Base-by-base conservation (phyloP, 2,329 filamentous ascomycete genomes). In the Botrytis sinoallii region DNA sequence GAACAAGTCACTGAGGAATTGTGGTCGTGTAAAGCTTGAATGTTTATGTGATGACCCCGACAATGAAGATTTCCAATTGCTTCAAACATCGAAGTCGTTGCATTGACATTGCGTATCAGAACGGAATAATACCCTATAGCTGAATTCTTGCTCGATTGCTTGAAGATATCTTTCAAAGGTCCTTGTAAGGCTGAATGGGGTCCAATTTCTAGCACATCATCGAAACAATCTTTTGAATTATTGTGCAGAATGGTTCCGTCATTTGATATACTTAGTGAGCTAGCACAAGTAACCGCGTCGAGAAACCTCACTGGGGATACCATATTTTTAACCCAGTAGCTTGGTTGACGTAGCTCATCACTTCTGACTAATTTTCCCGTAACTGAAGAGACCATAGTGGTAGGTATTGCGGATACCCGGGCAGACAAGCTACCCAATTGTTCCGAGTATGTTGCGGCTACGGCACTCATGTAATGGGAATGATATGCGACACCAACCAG, bases 301-400 rank as follows among this genome's bases (percentile, higher is more conserved):
- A 63, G 52, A 73, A 85, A 87, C 14, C 81, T 79, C 14, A 87
- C 85, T 1, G 82, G 82, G 2, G 82, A 83, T 1, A 83, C 79
- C 77, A 87, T 78, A 72, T 87, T 87, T 5, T 79, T 74, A 3
- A 81, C 79, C 85, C 85, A 87, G 75, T 87, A 87, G 0, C 76
- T 65, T 1, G 78, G 75, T n/a, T 66, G n/a, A 40, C 7, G 22
- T 16, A 72, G 57, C 38, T 67, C 48, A 32, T 66, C 18, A 35
- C 32, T 12, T n/a, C 40, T 22, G n/a, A 70, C 25, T 25, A 22
- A 10, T 16, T 40, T 29, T 29, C 55, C 68, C 3, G 52, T 70
- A 18, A 70, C 22, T 8, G 68, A 44, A 32, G 68, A 70, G 14
- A 46, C n/a, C 68, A 70, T 71, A 25, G 44, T 29, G 14, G 12